These are phyloP conservation scores for Knufia fluminis DNA, from an alignment of 2,329 filamentous ascomycete species.

Conservation along the genomic window DNA sequence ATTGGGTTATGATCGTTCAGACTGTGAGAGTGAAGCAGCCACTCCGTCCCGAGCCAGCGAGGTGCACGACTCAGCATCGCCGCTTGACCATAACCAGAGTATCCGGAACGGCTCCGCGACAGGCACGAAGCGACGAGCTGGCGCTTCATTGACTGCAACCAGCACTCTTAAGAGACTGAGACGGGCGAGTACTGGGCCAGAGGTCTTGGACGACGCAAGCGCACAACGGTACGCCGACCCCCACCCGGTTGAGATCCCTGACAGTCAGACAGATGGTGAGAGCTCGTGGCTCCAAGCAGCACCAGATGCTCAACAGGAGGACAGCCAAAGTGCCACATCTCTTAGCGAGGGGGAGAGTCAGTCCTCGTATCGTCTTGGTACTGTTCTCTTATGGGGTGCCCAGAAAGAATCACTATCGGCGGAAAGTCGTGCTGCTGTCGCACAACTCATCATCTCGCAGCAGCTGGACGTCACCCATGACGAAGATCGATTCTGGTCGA, in stretches of 20 bases:
- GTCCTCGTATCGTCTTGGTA: background rate
- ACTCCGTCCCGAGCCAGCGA: background rate
- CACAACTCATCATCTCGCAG: too few relatives aligned
- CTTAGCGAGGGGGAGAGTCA: background rate
- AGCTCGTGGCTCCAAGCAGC: background rate
- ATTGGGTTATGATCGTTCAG: background rate
- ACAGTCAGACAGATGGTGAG: background rate
- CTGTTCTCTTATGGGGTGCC: background rate
- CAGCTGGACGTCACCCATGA: background rate
- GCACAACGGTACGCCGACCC: background rate
- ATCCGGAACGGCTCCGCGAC: background rate
- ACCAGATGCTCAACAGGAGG: background rate
- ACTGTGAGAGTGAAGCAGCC: background rate
- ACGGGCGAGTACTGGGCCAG: background rate
- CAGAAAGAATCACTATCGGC: too few relatives aligned
- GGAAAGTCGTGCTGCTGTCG: too few relatives aligned
- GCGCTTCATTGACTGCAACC: background rate
- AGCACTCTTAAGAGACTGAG: background rate
- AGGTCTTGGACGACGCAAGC: background rate
- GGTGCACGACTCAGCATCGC: background rate
- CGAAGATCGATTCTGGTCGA: background rate
- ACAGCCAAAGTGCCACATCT: background rate
- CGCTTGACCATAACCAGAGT: background rate
- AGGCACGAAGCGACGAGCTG: conserved; percentile 1
- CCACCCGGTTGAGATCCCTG: background rate